Percentiles rank a stretch among this genome's conserved stretches.
These are phyloP conservation scores for Ceratobasidium theobromae DNA, from an alignment of 1,284 basidiomycete species.

Conservation along the genomic window DNA sequence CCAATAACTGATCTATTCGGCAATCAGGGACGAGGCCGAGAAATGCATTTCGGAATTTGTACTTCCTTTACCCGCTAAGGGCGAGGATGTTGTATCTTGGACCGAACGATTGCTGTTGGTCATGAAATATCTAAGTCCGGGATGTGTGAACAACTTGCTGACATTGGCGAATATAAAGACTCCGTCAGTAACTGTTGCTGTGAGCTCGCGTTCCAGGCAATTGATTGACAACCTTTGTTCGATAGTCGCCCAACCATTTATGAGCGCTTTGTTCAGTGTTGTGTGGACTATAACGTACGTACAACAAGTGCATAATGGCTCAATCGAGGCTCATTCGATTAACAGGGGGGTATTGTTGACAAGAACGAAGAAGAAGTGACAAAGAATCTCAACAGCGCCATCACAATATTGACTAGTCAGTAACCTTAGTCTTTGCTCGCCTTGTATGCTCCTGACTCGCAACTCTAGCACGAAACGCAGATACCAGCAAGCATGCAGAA, in stretches of 20 bases:
- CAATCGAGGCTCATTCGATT: not conserved
- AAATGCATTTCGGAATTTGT: conserved; percentile 72
- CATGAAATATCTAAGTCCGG: conserved; percentile 69
- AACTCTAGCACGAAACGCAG: conserved; percentile 58
- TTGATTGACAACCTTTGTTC: not conserved
- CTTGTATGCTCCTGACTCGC: not conserved
- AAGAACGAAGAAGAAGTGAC: conserved; percentile 67
- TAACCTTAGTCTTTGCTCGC: conserved; percentile 26
- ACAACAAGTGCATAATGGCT: not conserved
- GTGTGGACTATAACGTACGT: conserved; percentile 78
- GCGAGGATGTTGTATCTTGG: conserved; percentile 75
- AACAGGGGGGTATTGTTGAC: conserved; percentile 82
- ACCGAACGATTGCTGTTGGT: conserved; percentile 78
- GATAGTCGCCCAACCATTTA: conserved; percentile 62
- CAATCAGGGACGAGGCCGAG: conserved; percentile 58
- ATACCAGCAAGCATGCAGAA: conserved; percentile 70
- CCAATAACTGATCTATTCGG: too few relatives aligned
- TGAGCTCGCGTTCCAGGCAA: not conserved
- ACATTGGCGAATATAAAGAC: conserved; percentile 62
- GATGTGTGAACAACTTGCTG: conserved; percentile 59
- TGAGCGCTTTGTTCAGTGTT: conserved; percentile 67
- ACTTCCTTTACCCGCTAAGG: conserved; percentile 77
- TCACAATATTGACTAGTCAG: conserved; percentile 64
- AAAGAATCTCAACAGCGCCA: conserved; percentile 55
- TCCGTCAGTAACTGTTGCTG: conserved; percentile 49